Conservation (phyloP, 192 early-diverging fungal species). For the Backusella mclennaniae region DNA sequence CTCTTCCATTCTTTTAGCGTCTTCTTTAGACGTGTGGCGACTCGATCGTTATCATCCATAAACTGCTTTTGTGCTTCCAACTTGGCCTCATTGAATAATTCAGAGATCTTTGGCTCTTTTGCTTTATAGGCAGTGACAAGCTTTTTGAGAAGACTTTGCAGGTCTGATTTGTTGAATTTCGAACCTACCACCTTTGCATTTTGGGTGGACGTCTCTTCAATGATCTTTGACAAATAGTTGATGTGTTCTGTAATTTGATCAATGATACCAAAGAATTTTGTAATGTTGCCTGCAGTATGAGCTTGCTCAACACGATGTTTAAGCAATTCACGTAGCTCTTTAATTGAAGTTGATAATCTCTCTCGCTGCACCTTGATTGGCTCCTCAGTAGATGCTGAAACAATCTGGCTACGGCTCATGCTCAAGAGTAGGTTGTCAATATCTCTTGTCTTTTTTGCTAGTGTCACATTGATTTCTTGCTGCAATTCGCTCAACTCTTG, state of each 20-base stretch:
- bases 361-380: conserved; percentile 27
- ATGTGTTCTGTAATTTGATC: conserved; percentile 40
- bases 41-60: conserved; percentile 26
- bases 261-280: conserved; percentile 26
- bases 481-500: conserved; percentile 25
- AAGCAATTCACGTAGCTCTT: conserved; percentile 28
- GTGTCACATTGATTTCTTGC: conserved; percentile 17
- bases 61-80: conserved; percentile 29
- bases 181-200: conserved; percentile 18
- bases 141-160: conserved; percentile 26
- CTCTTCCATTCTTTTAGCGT: conserved; percentile 45
- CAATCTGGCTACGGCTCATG: not conserved
- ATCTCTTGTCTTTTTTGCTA: conserved; percentile 15
- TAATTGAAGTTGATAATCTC: conserved; percentile 22
- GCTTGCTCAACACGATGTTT: conserved; percentile 21
- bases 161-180: conserved; percentile 31
- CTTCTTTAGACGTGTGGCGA: conserved; percentile 42
- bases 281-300: conserved; percentile 24
- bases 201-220: conserved; percentile 33
- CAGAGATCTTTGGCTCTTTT: conserved; percentile 11
- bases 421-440: not conserved
- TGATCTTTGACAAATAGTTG: conserved; percentile 16
- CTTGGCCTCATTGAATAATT: conserved; percentile 5
- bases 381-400: conserved; percentile 3
- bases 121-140: conserved; percentile 16